Evolutionary conservation across 2,329 filamentous ascomycete species (phyloP).

Genomic region (Aspergillus viridinutans): DNA sequence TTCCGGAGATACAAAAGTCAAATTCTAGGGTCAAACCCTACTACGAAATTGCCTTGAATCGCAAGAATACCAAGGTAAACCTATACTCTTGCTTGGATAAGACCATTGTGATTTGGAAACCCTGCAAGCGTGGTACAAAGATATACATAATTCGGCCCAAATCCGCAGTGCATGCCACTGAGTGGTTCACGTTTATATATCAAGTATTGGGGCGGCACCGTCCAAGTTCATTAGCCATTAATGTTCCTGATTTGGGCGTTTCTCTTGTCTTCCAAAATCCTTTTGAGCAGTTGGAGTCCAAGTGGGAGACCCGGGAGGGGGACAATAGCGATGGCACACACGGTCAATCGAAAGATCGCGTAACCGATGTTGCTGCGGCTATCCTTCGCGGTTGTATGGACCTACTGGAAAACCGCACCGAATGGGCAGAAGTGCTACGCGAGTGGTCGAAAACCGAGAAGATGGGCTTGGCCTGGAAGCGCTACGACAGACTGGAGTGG

Average conservation of each 20-base stretch:
- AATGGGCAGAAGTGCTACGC: constrained; percentile 58
- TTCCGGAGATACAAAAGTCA: constrained; percentile 55
- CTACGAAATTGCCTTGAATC: constrained; percentile 54
- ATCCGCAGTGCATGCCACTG: constrained; percentile 58
- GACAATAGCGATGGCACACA: constrained; percentile 42
- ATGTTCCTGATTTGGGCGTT: constrained; percentile 60
- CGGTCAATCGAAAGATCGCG: constrained; percentile 38
- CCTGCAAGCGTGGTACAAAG: constrained; percentile 50
- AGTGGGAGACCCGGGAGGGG: constrained; percentile 32
- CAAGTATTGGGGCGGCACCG: constrained; percentile 57
- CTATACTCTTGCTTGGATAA: constrained; percentile 65
- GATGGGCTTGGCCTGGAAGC: constrained; percentile 64
- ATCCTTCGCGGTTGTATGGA: constrained; percentile 57
- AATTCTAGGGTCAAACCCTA: constrained; percentile 53
- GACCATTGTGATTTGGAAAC: constrained; percentile 60
- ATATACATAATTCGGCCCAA: constrained; percentile 61
- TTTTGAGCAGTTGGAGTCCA: constrained; percentile 51
- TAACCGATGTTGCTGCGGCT: constrained; percentile 52
- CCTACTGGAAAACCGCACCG: constrained; percentile 52
- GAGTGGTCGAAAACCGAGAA: constrained; percentile 56
- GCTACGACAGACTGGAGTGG: constrained; percentile 67
- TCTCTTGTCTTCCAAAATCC: constrained; percentile 57
- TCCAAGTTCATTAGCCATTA: constrained; percentile 54
- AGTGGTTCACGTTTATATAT: constrained; percentile 65
- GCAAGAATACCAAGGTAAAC: constrained; percentile 54